Conservation (phyloP, 805 yeast species). For the Metschnikowia rubicola region DNA sequence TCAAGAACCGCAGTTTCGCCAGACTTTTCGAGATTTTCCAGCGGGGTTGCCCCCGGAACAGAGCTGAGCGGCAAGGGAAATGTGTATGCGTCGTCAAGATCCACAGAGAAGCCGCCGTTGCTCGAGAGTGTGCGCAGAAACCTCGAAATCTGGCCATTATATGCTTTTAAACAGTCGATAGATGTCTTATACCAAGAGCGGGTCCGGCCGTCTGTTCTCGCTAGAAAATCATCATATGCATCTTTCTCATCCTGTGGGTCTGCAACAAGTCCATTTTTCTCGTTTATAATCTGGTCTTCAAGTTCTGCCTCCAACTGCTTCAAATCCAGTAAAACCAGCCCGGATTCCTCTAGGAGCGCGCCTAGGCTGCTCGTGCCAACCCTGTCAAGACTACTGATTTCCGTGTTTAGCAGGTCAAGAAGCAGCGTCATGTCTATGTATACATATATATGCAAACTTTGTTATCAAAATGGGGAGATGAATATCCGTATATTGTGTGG, state of each 20-base stretch:
- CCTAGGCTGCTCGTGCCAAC: slow-evolving; percentile 23
- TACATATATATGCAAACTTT: too few species aligned
- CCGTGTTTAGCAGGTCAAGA: slow-evolving; percentile 25
- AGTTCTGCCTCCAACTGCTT: slow-evolving; percentile 24
- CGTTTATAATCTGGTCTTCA: slow-evolving; percentile 10
- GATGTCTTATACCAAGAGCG: slow-evolving; percentile 35
- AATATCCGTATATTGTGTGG: too few species aligned
- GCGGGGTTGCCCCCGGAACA: slow-evolving; percentile 18
- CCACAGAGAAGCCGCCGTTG: slow-evolving; percentile 26
- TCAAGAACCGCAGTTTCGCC: background rate
- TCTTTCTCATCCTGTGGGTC: background rate
- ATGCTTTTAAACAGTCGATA: slow-evolving; percentile 30
- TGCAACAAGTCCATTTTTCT: background rate
- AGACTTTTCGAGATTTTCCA: background rate
- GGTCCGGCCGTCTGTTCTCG: slow-evolving; percentile 17
- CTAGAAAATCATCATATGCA: background rate
- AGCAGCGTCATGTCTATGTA: slow-evolving; percentile 17
- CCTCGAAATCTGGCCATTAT: slow-evolving; percentile 33
- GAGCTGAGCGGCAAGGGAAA: slow-evolving; percentile 34
- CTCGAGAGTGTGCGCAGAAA: slow-evolving; percentile 32
- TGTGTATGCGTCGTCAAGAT: slow-evolving; percentile 41
- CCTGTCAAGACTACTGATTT: slow-evolving; percentile 22
- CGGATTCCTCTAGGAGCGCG: slow-evolving; percentile 21
- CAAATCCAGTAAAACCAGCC: slow-evolving; percentile 23
- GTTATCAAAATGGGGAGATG: too few species aligned